phyloP scores from a whole-genome alignment of 345 rosid species.

The Citrus australasica region DNA sequence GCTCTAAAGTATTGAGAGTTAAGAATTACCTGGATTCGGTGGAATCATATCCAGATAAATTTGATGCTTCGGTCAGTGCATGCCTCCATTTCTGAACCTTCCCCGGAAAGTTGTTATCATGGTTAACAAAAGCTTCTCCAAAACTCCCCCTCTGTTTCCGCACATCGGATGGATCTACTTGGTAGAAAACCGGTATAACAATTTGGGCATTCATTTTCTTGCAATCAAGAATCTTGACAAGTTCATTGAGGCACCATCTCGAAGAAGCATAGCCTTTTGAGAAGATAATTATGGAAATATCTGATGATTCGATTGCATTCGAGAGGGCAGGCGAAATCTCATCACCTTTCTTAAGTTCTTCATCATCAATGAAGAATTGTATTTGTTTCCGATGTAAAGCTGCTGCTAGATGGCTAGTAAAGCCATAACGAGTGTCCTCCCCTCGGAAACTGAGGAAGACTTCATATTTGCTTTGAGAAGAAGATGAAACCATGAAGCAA shows the following conservation, averaged over 20 bases:
- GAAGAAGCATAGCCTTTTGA: background rate
- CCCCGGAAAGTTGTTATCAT: background rate
- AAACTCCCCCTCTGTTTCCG: slow-evolving; percentile 5
- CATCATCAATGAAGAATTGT: background rate
- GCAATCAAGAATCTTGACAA: background rate
- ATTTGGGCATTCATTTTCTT: background rate
- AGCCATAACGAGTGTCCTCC: background rate
- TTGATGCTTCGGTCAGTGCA: background rate
- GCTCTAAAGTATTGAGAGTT: too few species aligned
- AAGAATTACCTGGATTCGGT: background rate
- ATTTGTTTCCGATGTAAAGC: background rate
- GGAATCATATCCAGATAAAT: slow-evolving; percentile 6
- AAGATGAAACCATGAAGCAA: background rate
- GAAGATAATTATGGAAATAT: background rate
- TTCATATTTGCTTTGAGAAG: background rate
- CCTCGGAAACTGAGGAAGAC: slow-evolving; percentile 7
- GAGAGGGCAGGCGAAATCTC: background rate
- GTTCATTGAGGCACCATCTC: background rate
- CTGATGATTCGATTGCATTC: background rate
- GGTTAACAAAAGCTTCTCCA: background rate
- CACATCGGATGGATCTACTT: background rate
- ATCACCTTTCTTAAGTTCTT: background rate
- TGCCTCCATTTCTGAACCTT: background rate
- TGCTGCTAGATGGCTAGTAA: background rate
- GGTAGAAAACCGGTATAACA: slow-evolving; percentile 7